Evolutionary conservation across 441 rosid genomes (phyloP), one percentile per base, ranked within the genome.

Genomic region (Arabidopsis hybrid): DNA sequence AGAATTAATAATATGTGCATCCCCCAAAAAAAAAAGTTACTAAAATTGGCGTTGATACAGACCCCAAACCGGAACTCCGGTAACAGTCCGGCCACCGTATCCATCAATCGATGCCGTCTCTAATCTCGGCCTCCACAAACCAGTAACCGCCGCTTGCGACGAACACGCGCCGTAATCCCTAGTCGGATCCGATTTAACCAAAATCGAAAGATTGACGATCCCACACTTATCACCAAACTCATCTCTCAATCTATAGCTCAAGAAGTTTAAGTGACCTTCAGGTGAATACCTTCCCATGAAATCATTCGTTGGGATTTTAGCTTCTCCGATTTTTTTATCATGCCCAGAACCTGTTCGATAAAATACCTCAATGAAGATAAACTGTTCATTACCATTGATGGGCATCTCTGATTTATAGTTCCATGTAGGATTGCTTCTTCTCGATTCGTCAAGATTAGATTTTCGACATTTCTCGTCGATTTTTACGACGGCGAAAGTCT

Each of bases 221-320:
- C 93, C 95, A 36, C 90, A 91, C 79, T 78, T 84, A 4, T 74
- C 69, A 10, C 86, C 85, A 18, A 46, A 76, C 1, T 60, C 61
- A 78, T 93, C 87, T 63, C 89, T 79, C 60, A 93, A 72, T 34
- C 97, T 74, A 39, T 91, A 91, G 60, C 97, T 89, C 87, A 93
- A 76, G 32, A 87, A 85, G 11, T 83, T 92, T 21, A 83, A 79
- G 65, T 81, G 76, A 42, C 80, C 86, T 43, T 77, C 83, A 8
- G 91, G 95, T 1, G 71, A 26, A 53, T 75, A 85, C 21, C 71
- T 88, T 47, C 87, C 87, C 12, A 74, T 7, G 49, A 93, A 85
- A 74, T 93, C 97, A 0, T 85, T 77, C 21, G 78, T 73, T 0
- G 92, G 89, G 32, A 91, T 71, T 9, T 57, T 69, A 1, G 80